Conservation (phyloP, 768 basidiomycete genomes). For the Suillus paluster region DNA sequence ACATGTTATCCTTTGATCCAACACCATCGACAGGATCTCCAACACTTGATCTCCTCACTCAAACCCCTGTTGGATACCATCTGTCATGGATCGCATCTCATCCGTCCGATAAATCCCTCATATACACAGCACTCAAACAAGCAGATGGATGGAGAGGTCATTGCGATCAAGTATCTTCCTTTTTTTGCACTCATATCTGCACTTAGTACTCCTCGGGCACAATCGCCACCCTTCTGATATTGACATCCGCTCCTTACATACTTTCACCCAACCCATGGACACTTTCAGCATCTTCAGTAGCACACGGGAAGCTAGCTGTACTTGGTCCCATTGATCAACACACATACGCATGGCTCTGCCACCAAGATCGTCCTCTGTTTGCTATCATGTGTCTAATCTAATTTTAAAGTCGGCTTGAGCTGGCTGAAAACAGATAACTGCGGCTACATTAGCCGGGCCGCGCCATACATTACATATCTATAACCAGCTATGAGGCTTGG, state of each 20-base stretch:
- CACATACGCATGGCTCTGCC: too few relatives aligned
- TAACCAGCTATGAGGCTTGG: too few relatives aligned
- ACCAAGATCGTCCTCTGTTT: too few relatives aligned
- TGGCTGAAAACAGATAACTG: too few relatives aligned
- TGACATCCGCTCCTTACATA: conserved; percentile 51
- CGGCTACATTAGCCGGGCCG: too few relatives aligned
- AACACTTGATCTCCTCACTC: conserved; percentile 52
- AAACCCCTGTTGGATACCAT: conserved; percentile 56
- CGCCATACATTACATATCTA: too few relatives aligned
- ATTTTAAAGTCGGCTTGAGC: too few relatives aligned
- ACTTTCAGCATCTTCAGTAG: too few relatives aligned
- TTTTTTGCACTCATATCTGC: conserved; percentile 3
- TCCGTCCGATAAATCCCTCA: conserved; percentile 56
- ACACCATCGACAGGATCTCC: conserved; percentile 55
- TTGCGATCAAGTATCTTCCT: conserved; percentile 55
- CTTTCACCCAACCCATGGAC: conserved; percentile 36
- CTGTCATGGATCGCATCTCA: conserved; percentile 80
- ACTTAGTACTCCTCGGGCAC: conserved; percentile 71
- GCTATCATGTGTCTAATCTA: too few relatives aligned
- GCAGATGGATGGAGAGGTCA: conserved; percentile 65
- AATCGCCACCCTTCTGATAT: conserved; percentile 59
- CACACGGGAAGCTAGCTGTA: too few relatives aligned
- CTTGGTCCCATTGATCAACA: too few relatives aligned
- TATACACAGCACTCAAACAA: conserved; percentile 72
- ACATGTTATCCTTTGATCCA: conserved; percentile 67